Evolutionary conservation across 2,329 filamentous ascomycete genomes (phyloP).

Genomic region (Biscogniauxia marginata): DNA sequence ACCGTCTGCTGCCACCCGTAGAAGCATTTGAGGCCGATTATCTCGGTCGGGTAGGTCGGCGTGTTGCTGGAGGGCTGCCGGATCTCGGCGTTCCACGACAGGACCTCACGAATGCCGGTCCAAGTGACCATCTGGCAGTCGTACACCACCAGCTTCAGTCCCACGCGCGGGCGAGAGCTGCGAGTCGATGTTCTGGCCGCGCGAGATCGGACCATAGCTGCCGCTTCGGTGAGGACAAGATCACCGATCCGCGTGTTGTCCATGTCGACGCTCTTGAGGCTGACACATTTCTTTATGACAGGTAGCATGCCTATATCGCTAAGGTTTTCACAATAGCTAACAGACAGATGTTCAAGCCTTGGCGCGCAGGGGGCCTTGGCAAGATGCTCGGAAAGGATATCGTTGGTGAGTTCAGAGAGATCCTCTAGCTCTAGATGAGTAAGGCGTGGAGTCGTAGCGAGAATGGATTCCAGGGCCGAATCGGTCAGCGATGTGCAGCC

Average conservation of each 20-base stretch:
- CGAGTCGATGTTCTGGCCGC: conserved; percentile 41
- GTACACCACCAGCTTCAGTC: conserved; percentile 78
- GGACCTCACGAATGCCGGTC: conserved; percentile 83
- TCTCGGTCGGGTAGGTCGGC: conserved; percentile 67
- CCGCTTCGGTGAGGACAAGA: conserved; percentile 80
- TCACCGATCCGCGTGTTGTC: conserved; percentile 94
- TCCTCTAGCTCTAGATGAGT: conserved; percentile 91
- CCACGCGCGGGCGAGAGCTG: conserved; percentile 50
- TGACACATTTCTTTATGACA: conserved; percentile 71
- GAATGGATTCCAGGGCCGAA: conserved; percentile 65
- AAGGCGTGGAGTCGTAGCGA: conserved; percentile 73
- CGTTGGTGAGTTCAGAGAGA: conserved; percentile 73
- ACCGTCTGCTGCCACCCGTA: conserved; percentile 95
- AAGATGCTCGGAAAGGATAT: conserved; percentile 67
- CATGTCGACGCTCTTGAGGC: conserved; percentile 72
- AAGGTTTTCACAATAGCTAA: conserved; percentile 86
- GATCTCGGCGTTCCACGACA: conserved; percentile 80
- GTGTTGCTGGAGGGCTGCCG: conserved; percentile 45
- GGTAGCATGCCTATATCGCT: conserved; percentile 83
- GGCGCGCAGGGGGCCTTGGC: conserved; percentile 73
- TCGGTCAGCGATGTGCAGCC: conserved; percentile 76
- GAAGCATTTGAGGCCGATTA: conserved; percentile 88
- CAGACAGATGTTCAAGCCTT: conserved; percentile 73
- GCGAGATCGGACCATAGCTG: conserved; percentile 72
- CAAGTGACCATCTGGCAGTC: conserved; percentile 92